phyloP scores from a whole-genome alignment of 1,284 basidiomycete genomes.

The Ceratobasidium sp. region DNA sequence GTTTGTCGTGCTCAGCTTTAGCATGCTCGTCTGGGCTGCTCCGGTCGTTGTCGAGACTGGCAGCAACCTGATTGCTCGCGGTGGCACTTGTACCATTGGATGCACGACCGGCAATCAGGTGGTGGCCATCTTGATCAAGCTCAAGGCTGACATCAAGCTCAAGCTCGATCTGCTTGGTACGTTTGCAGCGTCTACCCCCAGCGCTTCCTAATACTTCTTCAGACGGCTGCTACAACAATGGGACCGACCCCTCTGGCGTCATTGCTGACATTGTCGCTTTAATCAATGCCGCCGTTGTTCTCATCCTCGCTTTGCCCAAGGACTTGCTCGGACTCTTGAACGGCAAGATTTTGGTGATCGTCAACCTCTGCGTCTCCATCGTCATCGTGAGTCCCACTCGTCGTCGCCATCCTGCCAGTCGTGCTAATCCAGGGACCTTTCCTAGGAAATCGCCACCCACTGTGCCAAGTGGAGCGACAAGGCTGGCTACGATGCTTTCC shows the following conservation, averaged over 20 bases:
- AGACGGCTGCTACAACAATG: constrained; percentile 24
- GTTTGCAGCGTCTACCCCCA: not conserved
- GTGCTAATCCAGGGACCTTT: not conserved
- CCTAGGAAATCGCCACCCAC: constrained; percentile 10
- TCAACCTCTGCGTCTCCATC: constrained; percentile 20
- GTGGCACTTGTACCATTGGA: constrained; percentile 16
- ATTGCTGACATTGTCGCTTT: constrained; percentile 23
- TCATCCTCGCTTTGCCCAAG: constrained; percentile 1
- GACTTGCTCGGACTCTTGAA: constrained; percentile 22
- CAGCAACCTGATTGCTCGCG: constrained; percentile 9
- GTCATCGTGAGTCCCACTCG: constrained; percentile 3
- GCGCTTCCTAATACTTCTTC: not conserved
- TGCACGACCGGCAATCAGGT: constrained; percentile 2
- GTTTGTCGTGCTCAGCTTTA: not conserved
- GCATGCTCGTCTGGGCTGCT: constrained; percentile 20
- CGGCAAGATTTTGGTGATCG: constrained; percentile 9
- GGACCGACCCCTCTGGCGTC: constrained; percentile 8
- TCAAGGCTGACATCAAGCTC: constrained; percentile 8
- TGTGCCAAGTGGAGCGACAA: constrained; percentile 36
- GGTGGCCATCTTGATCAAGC: constrained; percentile 11
- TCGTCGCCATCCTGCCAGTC: not conserved
- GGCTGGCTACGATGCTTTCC: constrained; percentile 20
- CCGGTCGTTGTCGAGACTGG: not conserved
- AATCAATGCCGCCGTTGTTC: constrained; percentile 17
- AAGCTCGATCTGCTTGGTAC: constrained; percentile 17